Evolutionary conservation across 108 stramenopile species (phyloP).

Genomic region (Fragilaria crotonensis): DNA sequence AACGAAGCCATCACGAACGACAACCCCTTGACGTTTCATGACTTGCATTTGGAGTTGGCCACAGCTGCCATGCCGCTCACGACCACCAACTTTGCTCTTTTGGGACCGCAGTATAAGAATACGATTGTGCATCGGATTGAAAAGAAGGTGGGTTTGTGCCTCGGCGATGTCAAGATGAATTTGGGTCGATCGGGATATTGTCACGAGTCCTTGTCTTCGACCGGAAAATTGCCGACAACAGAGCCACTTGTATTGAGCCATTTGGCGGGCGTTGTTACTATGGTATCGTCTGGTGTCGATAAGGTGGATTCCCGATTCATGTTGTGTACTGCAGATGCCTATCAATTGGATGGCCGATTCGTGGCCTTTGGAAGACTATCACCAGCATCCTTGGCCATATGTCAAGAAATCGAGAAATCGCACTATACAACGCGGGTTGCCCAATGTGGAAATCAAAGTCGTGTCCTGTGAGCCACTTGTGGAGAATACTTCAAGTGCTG

Average conservation of each 20-base stretch:
- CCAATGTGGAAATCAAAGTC: constrained; percentile 34
- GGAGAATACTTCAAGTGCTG: too few species aligned
- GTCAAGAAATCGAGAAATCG: constrained; percentile 46
- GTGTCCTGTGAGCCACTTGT: not conserved
- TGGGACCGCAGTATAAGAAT: constrained; percentile 39
- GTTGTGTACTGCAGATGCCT: constrained; percentile 46
- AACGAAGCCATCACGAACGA: not conserved
- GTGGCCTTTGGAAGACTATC: constrained; percentile 76
- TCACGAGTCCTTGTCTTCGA: constrained; percentile 3
- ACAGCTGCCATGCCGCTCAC: constrained; percentile 61
- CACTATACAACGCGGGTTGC: constrained; percentile 66
- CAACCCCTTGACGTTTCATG: constrained; percentile 5
- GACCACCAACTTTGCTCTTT: constrained; percentile 46
- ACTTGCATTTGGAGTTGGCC: constrained; percentile 60
- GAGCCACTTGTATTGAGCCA: constrained; percentile 43
- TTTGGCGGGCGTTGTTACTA: constrained; percentile 55
- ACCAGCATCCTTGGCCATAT: constrained; percentile 45
- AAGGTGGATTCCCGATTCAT: constrained; percentile 77
- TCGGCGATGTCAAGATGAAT: constrained; percentile 54
- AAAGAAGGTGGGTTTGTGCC: constrained; percentile 55
- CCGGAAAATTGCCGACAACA: not conserved
- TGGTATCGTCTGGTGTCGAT: constrained; percentile 65
- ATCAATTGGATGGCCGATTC: constrained; percentile 81
- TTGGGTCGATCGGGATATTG: constrained; percentile 27
- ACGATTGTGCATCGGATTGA: constrained; percentile 63